A percentile compares a stretch with the other conserved stretches of the same genome.
phyloP scores from a whole-genome alignment of 257 asterid genomes.

The Solanum chilense region DNA sequence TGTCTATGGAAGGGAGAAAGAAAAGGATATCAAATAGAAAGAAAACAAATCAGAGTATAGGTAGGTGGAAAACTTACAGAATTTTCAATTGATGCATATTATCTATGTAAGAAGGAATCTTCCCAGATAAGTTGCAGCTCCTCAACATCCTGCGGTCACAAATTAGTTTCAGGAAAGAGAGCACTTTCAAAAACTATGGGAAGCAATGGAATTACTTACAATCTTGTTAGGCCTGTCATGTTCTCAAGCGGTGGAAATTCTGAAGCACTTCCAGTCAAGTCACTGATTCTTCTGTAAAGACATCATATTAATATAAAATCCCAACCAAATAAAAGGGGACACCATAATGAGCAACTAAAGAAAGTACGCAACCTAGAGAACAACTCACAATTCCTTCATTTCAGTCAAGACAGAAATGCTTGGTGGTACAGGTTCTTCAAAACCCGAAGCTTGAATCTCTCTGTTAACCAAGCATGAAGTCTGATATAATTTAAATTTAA shows the following conservation, averaged over 20 bases:
- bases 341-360: neutral
- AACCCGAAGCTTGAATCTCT: constrained; percentile 1
- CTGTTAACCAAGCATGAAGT: neutral
- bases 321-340: neutral
- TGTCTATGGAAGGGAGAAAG: neutral
- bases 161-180: neutral
- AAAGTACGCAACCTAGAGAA: neutral
- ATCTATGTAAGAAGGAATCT: neutral
- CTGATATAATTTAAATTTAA: neutral
- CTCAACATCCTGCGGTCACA: neutral
- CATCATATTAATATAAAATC: neutral
- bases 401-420: neutral
- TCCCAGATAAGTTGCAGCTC: neutral
- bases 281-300: neutral
- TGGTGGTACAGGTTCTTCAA: neutral
- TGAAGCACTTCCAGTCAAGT: neutral
- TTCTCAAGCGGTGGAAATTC: neutral
- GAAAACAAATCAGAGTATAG: neutral
- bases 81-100: neutral
- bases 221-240: neutral
- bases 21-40: neutral
- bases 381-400: neutral
- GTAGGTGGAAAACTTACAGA: neutral
- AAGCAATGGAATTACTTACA: neutral
- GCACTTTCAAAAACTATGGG: too few species aligned